Base-by-base conservation (phyloP, 495 filamentous ascomycete genomes). In the Halenospora varia region DNA sequence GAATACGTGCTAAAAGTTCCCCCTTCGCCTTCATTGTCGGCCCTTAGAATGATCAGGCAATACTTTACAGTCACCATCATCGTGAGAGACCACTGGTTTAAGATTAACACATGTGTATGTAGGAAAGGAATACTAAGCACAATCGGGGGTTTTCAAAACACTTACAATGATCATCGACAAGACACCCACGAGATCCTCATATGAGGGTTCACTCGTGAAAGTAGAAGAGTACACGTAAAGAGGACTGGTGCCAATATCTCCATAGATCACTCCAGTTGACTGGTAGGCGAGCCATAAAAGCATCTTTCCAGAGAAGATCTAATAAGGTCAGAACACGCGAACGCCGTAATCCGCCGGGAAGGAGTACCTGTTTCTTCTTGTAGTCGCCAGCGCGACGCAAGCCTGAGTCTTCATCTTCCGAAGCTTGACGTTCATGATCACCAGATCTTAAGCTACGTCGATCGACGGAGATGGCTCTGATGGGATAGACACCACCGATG, bases 11-110 rank as follows among this genome's bases (percentile, higher is more conserved):
- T 82, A 60, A 90, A 90, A 2, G 87, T 90, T 49, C 88, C 87
- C 3, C 87, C 87, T 68, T 90, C 87, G 22, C 87, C 87, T 50
- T 89, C 84, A 65, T 89, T 85, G 67, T 90, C 87, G 29, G 86
- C 86, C 23, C 69, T 73, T 20, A 90, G 73, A 22, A 89, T 79
- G 62, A 89, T 79, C 20, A 87, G 62, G 13, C 86, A 72, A 60
- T 89, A 90, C 70, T 90, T 89, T 56, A 90, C 65, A 4, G 80
- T 88, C 11, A 90, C 88, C 73, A 90, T 86, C 52, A 90, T 72
- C n/a, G 82, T 86, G 18, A 90, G 68, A 2, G 83, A 78, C 87
- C 88, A 90, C 25, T 39, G 18, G 20, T 22, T 50, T 9, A 50
- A 15, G 11, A 45, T 9, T 4, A 45, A 4, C 42, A 20, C 42